Evolutionary conservation across 1,139 yeast genomes (phyloP).

Genomic region (Magnusiomyces ingens): DNA sequence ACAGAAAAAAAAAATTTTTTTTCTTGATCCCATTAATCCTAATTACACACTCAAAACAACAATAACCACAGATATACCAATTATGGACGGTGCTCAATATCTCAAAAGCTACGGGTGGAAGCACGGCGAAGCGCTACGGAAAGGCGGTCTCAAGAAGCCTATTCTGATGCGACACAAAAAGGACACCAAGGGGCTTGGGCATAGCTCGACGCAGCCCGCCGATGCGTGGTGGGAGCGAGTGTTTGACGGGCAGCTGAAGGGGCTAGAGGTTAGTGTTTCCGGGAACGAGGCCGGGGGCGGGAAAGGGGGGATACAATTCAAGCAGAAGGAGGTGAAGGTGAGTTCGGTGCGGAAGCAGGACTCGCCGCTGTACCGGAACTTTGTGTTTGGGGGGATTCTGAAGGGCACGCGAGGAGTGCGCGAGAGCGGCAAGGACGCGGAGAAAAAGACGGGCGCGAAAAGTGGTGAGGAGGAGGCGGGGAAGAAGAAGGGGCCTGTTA

Average conservation of each 20-base stretch:
- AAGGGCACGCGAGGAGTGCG: slow-evolving; percentile 61
- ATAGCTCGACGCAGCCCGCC: slow-evolving; percentile 45
- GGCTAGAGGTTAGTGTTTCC: slow-evolving; percentile 52
- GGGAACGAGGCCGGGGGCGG: slow-evolving; percentile 19
- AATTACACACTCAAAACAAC: neutral
- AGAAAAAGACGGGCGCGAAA: slow-evolving; percentile 20
- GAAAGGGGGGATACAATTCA: slow-evolving; percentile 29
- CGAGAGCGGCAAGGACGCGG: slow-evolving; percentile 21
- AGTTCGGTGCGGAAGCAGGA: slow-evolving; percentile 33
- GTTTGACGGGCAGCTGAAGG: slow-evolving; percentile 86
- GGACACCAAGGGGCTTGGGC: slow-evolving; percentile 85
- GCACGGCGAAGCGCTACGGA: slow-evolving; percentile 76
- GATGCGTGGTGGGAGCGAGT: slow-evolving; percentile 97
- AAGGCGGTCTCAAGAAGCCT: slow-evolving; percentile 80
- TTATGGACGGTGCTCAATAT: slow-evolving; percentile 71
- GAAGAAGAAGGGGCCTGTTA: slow-evolving; percentile 10
- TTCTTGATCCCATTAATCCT: neutral
- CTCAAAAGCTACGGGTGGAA: slow-evolving; percentile 81
- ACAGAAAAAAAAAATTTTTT: neutral
- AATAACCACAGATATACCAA: neutral
- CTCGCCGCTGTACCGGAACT: slow-evolving; percentile 49
- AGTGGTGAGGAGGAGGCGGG: slow-evolving; percentile 19
- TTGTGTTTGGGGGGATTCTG: slow-evolving; percentile 79
- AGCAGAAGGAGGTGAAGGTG: slow-evolving; percentile 30
- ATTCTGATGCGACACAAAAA: slow-evolving; percentile 83